These are phyloP conservation scores for Penicillium waksmanii DNA, from an alignment of 495 filamentous ascomycete species.

Conservation along the genomic window DNA sequence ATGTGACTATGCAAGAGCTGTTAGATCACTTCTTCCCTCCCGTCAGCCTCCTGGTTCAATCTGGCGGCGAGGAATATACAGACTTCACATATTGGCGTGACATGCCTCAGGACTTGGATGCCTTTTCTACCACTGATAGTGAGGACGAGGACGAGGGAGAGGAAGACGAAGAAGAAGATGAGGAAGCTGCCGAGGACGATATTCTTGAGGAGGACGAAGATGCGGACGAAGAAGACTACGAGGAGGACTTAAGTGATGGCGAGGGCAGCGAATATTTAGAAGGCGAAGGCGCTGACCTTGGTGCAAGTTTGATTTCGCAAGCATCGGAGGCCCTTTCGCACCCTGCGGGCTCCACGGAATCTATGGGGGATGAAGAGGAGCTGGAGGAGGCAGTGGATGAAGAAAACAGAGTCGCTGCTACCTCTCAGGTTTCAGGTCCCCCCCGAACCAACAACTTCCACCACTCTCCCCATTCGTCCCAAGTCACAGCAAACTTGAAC, in stretches of 20 bases:
- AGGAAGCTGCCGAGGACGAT: constrained; percentile 44
- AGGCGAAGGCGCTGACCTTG: constrained; percentile 49
- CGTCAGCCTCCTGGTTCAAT: constrained; percentile 71
- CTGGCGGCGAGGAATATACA: constrained; percentile 82
- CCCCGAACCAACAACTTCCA: constrained; percentile 8
- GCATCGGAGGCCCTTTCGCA: constrained; percentile 56
- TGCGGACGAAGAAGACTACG: constrained; percentile 46
- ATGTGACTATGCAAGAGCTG: constrained; percentile 93
- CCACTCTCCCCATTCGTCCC: constrained; percentile 29
- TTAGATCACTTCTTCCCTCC: constrained; percentile 97
- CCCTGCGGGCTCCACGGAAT: constrained; percentile 43
- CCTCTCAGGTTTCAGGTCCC: background rate
- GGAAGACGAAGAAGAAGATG: constrained; percentile 41
- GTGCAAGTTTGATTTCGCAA: constrained; percentile 63
- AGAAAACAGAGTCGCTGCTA: constrained; percentile 19
- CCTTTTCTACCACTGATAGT: constrained; percentile 77
- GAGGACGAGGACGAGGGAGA: constrained; percentile 57
- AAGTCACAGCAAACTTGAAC: constrained; percentile 23
- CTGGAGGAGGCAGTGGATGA: constrained; percentile 16
- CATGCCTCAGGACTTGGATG: constrained; percentile 69
- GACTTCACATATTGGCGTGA: constrained; percentile 91
- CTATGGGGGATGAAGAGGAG: constrained; percentile 30
- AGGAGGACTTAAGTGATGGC: constrained; percentile 42
- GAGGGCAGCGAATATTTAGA: constrained; percentile 48
- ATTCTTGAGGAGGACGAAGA: constrained; percentile 47